Evolutionary conservation across 305 asterid genomes (phyloP).

Genomic region (Fraxinus baroniana): DNA sequence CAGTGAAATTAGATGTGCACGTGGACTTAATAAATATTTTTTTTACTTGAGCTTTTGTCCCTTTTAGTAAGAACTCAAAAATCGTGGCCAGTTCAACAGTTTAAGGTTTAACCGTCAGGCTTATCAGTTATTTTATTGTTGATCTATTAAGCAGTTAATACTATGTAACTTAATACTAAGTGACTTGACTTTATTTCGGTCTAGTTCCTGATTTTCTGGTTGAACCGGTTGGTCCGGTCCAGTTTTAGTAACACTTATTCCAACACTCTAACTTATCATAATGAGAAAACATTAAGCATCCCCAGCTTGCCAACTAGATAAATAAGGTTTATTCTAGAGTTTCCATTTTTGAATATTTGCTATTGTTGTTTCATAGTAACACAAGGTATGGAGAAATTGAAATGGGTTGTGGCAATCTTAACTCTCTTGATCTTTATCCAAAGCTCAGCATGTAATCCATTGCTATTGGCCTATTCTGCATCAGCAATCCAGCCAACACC

Average conservation of each 20-base stretch:
- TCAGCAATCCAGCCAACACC: neutral
- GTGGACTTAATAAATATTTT: neutral
- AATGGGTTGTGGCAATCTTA: neutral
- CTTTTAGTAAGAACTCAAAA: neutral
- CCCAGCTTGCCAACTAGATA: neutral
- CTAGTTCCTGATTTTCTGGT: neutral
- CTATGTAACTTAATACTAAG: neutral
- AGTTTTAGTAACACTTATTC: neutral
- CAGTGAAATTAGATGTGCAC: neutral
- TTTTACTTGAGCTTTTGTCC: neutral
- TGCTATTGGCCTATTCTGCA: neutral
- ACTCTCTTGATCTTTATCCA: slow-evolving; percentile 1
- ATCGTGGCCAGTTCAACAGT: neutral
- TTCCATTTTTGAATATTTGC: neutral
- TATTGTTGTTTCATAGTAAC: neutral
- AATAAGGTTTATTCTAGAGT: neutral
- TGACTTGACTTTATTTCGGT: neutral
- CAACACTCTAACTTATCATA: neutral
- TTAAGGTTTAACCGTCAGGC: neutral
- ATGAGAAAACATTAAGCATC: neutral
- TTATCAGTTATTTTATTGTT: neutral
- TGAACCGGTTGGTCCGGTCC: neutral
- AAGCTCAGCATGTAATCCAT: neutral
- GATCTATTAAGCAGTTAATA: neutral
- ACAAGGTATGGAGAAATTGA: neutral